A percentile compares a stretch with the other conserved stretches of the same genome.
Evolutionary conservation across 805 yeast species (phyloP).

Genomic region (Yarrowia yakushimensis): DNA sequence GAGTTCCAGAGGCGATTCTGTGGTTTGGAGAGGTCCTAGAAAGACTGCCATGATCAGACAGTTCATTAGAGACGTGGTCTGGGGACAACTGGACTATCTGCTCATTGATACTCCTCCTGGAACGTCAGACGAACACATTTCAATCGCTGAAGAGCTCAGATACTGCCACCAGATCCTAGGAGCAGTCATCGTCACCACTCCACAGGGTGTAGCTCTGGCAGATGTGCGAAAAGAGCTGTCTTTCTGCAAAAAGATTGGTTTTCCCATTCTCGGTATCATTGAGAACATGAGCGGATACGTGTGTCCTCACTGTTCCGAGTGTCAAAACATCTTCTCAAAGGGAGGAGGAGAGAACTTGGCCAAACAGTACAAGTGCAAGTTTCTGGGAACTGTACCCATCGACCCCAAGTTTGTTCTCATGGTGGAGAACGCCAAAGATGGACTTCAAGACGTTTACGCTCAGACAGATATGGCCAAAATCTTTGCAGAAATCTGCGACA

Average conservation of each 20-base stretch:
- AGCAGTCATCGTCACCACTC: slow-evolving; percentile 93
- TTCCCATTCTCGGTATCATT: slow-evolving; percentile 76
- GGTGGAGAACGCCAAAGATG: slow-evolving; percentile 58
- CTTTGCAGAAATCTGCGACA: slow-evolving; percentile 47
- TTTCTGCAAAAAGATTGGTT: slow-evolving; percentile 82
- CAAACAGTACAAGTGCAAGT: slow-evolving; percentile 56
- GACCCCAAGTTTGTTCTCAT: slow-evolving; percentile 87
- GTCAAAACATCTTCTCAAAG: slow-evolving; percentile 81
- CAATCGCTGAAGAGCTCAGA: slow-evolving; percentile 82
- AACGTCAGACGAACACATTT: slow-evolving; percentile 95
- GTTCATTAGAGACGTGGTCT: slow-evolving; percentile 81
- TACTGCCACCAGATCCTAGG: slow-evolving; percentile 49
- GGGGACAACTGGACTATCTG: slow-evolving; percentile 78
- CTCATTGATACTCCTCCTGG: slow-evolving; percentile 98
- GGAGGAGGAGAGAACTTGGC: slow-evolving; percentile 87
- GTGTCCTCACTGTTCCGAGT: slow-evolving; percentile 88
- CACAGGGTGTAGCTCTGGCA: slow-evolving; percentile 87
- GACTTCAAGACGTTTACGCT: slow-evolving; percentile 32
- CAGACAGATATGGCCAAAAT: slow-evolving; percentile 42
- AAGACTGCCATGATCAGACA: slow-evolving; percentile 97
- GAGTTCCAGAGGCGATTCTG: slow-evolving; percentile 79
- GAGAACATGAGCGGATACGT: slow-evolving; percentile 97
- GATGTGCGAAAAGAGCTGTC: slow-evolving; percentile 94
- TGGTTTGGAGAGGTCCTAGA: slow-evolving; percentile 98
- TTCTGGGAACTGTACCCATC: slow-evolving; percentile 85